A percentile compares a stretch with the other conserved stretches of the same genome.
These are phyloP conservation scores for Leishmania braziliensis DNA, from an alignment of 208 protist species.

Conservation along the genomic window DNA sequence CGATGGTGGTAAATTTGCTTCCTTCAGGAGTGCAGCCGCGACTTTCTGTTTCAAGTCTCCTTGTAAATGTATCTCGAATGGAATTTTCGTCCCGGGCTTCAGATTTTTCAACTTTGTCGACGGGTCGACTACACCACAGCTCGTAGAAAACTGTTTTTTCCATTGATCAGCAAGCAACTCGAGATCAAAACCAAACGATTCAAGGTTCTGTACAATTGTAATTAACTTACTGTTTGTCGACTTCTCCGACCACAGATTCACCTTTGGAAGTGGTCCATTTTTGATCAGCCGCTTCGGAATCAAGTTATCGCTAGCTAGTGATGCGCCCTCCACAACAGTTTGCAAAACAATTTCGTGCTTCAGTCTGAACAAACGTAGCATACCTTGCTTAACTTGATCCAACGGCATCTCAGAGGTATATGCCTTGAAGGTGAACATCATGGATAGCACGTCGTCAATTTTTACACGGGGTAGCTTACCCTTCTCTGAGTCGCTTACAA, in stretches of 20 bases:
- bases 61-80: slow-evolving; percentile 64
- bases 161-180: slow-evolving; percentile 43
- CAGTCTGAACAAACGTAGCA: slow-evolving; percentile 43
- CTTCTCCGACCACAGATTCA: slow-evolving; percentile 61
- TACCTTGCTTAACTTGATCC: slow-evolving; percentile 33
- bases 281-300: slow-evolving; percentile 39
- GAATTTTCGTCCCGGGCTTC: slow-evolving; percentile 61
- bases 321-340: slow-evolving; percentile 37
- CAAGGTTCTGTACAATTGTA: slow-evolving; percentile 65
- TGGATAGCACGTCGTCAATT: slow-evolving; percentile 39
- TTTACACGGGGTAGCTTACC: slow-evolving; percentile 40
- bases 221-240: slow-evolving; percentile 48
- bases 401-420: slow-evolving; percentile 38
- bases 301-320: slow-evolving; percentile 32
- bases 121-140: slow-evolving; percentile 58
- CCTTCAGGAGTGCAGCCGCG: slow-evolving; percentile 37
- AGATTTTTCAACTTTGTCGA: slow-evolving; percentile 51
- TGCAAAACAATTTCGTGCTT: slow-evolving; percentile 67
- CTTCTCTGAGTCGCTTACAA: slow-evolving; percentile 21
- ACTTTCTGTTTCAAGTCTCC: slow-evolving; percentile 45
- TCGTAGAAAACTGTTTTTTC: slow-evolving; percentile 65
- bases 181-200: slow-evolving; percentile 66
- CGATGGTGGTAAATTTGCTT: slow-evolving; percentile 39
- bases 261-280: slow-evolving; percentile 38
- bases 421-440: slow-evolving; percentile 18